Evolutionary conservation across 2,329 filamentous ascomycete species (phyloP), one percentile per base, ranked within the genome.

Genomic region (Cladophialophora chaetospira): DNA sequence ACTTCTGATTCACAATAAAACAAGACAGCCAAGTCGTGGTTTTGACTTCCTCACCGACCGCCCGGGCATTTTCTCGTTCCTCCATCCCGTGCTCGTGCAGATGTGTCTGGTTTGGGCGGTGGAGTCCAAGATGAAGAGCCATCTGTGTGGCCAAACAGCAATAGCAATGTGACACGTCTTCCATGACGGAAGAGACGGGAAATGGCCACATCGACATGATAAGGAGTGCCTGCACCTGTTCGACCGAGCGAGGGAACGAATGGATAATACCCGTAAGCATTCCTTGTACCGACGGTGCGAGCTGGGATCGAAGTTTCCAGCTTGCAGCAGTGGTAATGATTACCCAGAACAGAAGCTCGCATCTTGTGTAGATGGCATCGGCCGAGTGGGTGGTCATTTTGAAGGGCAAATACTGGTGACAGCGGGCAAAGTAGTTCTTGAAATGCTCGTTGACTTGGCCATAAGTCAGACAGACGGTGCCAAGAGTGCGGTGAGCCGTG

Each of bases 191-290:
- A 5, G 59, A 63, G 6, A 63, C 59, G 6, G 64, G 58, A 43
- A 64, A 63, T n/a, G 64, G 64, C 64, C 64, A 66, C 55, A 60
- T 57, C 26, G 52, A 65, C 42, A 64, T 25, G 21, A 66, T 54
- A 9, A 61, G 48, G 10, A 66, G 55, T 8, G 64, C 52, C 25
- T 65, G 63, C 15, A 66, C 62, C 23, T 60, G 46, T 21, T 63
- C 55, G 25, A 59, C 57, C 0, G 55, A 55, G 17, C 62, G 60
- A 4, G 63, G 61, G 11, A 57, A 55, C 19, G 57, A 63, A 15
- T 62, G 53, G 25, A 64, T 60, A 8, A 47, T 53, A 21, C 58
- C 47, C 57, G 60, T 59, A 17, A 66, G 25, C 17, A 66, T 47
- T n/a, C 35, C 42, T 46, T 60, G 44, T n/a, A 55, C 23, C 3